phyloP scores from a whole-genome alignment of 441 rosid species.

The Arabidopsis lyrata region DNA sequence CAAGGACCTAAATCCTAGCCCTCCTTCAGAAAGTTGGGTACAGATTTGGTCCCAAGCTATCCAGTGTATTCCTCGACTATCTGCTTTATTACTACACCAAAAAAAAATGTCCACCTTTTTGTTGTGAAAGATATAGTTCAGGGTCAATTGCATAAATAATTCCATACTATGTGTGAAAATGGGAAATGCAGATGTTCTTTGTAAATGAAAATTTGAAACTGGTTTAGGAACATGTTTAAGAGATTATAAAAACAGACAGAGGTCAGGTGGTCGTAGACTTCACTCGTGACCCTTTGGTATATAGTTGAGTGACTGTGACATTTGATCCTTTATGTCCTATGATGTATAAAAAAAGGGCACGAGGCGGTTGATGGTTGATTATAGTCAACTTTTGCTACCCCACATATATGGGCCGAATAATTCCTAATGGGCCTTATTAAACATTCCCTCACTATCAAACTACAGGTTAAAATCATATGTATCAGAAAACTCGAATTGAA shows the following conservation, averaged over 20 bases:
- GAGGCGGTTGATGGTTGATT: neutral
- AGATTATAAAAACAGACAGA: too few species aligned
- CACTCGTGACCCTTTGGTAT: constrained; percentile 21
- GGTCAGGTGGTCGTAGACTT: neutral
- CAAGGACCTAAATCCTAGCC: too few species aligned
- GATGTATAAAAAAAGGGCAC: neutral
- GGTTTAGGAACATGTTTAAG: neutral
- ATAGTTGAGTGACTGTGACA: constrained; percentile 31
- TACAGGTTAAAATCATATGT: neutral
- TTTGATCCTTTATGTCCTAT: constrained; percentile 4
- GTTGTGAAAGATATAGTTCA: too few species aligned
- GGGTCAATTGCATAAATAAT: neutral
- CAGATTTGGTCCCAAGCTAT: too few species aligned
- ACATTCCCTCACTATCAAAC: neutral
- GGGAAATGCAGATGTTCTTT: neutral
- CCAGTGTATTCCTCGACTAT: too few species aligned
- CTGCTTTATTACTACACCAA: too few species aligned
- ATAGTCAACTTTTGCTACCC: constrained; percentile 10
- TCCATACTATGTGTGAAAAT: neutral
- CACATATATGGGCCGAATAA: constrained; percentile 11
- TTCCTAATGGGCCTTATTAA: constrained; percentile 4
- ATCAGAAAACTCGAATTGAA: neutral
- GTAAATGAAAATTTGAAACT: neutral
- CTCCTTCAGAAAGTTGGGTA: too few species aligned
- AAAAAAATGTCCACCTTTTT: neutral